Percentiles rank a stretch among this genome's conserved stretches.
These are phyloP conservation scores for Cytospora schulzeri DNA, from an alignment of 2,329 filamentous ascomycete genomes.

Conservation along the genomic window DNA sequence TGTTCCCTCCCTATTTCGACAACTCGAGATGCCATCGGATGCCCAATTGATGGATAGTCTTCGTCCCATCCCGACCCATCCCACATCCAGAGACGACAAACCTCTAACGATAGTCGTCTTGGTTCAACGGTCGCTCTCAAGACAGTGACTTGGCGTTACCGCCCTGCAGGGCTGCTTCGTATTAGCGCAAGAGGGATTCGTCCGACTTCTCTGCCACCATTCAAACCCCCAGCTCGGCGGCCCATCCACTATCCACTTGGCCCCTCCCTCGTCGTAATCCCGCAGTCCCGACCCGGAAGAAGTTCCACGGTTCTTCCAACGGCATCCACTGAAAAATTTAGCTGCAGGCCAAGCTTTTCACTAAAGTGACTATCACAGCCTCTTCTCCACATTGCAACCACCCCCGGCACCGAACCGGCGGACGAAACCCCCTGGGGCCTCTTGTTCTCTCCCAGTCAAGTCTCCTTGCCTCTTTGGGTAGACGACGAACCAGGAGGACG, in stretches of 20 bases:
- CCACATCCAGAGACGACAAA: background rate
- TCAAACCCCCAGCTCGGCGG: constrained; percentile 3
- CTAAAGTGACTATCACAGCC: constrained; percentile 25
- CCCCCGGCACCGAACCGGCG: constrained; percentile 26
- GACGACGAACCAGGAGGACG: constrained; percentile 15
- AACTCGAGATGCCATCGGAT: background rate
- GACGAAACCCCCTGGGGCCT: constrained; percentile 5
- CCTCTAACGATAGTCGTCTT: background rate
- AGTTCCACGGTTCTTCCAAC: constrained; percentile 22
- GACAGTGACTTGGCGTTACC: background rate
- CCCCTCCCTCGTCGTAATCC: constrained; percentile 8
- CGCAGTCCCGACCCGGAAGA: constrained; percentile 10
- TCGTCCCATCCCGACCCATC: background rate
- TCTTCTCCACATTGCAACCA: constrained; percentile 22
- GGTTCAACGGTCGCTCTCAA: background rate
- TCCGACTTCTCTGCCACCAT: background rate
- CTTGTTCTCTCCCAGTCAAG: background rate
- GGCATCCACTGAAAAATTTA: constrained; percentile 11
- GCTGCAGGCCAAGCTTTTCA: constrained; percentile 28
- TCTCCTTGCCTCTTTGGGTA: constrained; percentile 19
- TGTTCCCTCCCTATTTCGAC: constrained; percentile 7
- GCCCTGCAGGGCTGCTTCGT: background rate
- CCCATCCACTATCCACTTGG: constrained; percentile 11
- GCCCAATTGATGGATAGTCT: background rate
- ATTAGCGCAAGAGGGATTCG: constrained; percentile 9